Percentiles rank a stretch among this genome's conserved stretches.
Evolutionary conservation across 129 eudicot genomes (phyloP).

Genomic region (Ambrosia trifida): DNA sequence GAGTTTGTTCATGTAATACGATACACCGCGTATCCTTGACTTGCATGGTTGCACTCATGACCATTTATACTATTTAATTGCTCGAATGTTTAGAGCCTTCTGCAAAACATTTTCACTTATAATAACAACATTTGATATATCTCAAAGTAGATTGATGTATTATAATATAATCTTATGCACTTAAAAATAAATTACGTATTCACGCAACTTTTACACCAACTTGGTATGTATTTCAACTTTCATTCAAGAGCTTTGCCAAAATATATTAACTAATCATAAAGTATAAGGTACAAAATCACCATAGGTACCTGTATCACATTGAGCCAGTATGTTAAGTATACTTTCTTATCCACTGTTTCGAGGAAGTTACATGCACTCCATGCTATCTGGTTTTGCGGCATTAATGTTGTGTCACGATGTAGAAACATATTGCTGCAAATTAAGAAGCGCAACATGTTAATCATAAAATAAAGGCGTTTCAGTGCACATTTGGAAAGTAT

Average conservation of each 20-base stretch:
- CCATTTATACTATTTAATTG: background rate
- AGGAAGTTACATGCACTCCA: constrained; percentile 16
- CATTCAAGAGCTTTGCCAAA: background rate
- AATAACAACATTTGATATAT: background rate
- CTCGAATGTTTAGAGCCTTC: background rate
- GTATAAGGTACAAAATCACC: background rate
- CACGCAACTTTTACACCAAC: background rate
- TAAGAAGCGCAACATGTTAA: background rate
- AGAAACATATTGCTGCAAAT: constrained; percentile 25
- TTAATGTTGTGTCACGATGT: background rate
- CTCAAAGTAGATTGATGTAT: background rate
- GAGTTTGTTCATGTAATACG: too few relatives aligned
- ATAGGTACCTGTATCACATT: constrained; percentile 16
- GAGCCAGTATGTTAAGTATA: constrained; percentile 20
- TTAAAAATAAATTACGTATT: background rate
- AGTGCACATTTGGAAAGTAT: background rate
- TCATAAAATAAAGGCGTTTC: too few relatives aligned
- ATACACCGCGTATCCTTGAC: background rate
- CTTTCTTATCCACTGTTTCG: constrained; percentile 12
- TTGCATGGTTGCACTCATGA: background rate
- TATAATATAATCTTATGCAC: background rate
- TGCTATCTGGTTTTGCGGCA: constrained; percentile 17
- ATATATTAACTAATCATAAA: background rate
- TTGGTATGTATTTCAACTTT: background rate
- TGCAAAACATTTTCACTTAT: background rate